Evolutionary conservation across 2,329 filamentous ascomycete genomes (phyloP), one percentile per base, ranked within the genome.

Genomic region (Neobulgaria alba): DNA sequence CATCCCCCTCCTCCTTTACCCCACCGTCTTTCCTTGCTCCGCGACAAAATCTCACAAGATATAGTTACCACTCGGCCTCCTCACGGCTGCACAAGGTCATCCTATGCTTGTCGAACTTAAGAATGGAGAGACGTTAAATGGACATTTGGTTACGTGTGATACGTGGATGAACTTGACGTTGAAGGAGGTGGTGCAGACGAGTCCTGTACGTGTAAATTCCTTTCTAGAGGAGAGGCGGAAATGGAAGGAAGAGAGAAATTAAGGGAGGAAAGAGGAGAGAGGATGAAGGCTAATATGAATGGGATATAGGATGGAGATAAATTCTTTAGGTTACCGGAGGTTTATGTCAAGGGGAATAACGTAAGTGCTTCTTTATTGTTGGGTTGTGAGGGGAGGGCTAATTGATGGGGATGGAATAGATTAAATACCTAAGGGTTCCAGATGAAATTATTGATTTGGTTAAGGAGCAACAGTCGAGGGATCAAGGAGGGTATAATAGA

Each of bases 161-260:
- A 98, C 90, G 36, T 98, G 92, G 88, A 98, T 98, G 92, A 98
- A 98, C 68, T 70, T 98, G 55, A 96, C 90, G 2, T 68, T 98
- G 52, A 94, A 92, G 65, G 92, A 96, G 64, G 93, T 98, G 16
- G 86, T 96, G 26, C 90, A 96, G 66, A 96, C 92, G 14, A 95
- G 84, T 61, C 81, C 90, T 17, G 79, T 83, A 65, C 38, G 71
- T 53, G 18, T n/a, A 26, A 7, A 26, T 36, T 16, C 19, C 35
- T 16, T 38, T 15, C 16, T 23, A 29, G 34, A 32, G 19, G 12
- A 15, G 21, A 3, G 5, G 8, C n/a, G 14, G 23, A 17, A 10
- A 9, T 12, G 30, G 15, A 17, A 12, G 2, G 23, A 10, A 10
- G 21, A 10, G 12, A 4, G 5, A 26, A n/a, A n/a, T n/a, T 4